A percentile compares a stretch with the other conserved stretches of the same genome.
These are phyloP conservation scores for Hydrangea macrophylla DNA, from an alignment of 148 eudicot genomes.

Conservation along the genomic window DNA sequence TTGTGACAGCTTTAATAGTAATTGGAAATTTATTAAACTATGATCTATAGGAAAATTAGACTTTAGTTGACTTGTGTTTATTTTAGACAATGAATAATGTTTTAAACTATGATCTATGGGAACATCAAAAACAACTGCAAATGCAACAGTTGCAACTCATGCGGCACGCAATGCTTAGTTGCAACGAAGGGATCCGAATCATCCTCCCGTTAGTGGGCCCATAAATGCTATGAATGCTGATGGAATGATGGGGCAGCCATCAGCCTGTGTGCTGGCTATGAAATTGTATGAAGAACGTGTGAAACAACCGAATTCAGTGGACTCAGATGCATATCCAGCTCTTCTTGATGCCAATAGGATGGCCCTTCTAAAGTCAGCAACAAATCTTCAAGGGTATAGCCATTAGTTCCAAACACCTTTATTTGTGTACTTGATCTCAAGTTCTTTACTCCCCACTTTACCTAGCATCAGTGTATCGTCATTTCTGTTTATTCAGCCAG, in stretches of 20 bases:
- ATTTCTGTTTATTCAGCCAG: conserved; percentile 67
- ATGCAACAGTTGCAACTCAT: conserved; percentile 86
- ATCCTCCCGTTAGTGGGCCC: conserved; percentile 73
- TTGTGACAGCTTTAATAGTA: too few relatives aligned
- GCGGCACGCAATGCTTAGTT: conserved; percentile 93
- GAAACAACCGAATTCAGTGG: too few relatives aligned
- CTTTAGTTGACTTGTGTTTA: too few relatives aligned
- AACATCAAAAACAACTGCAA: conserved; percentile 83
- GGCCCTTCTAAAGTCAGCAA: conserved; percentile 74
- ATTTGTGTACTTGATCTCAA: not conserved
- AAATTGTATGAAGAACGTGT: too few relatives aligned
- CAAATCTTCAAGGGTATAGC: conserved; percentile 71
- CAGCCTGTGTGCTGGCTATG: conserved; percentile 46
- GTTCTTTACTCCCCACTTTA: too few relatives aligned
- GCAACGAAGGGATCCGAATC: conserved; percentile 88
- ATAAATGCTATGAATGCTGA: conserved; percentile 57
- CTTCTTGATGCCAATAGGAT: too few relatives aligned
- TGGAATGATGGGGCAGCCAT: conserved; percentile 52
- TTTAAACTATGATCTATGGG: too few relatives aligned
- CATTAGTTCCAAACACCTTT: not conserved
- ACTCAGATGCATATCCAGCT: too few relatives aligned
- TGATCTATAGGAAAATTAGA: too few relatives aligned
- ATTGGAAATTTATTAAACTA: too few relatives aligned
- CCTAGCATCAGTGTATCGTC: conserved; percentile 17
- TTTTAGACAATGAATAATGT: too few relatives aligned